A percentile compares a stretch with the other conserved stretches of the same genome.
These are phyloP conservation scores for Rhizopus arrhizus DNA, from an alignment of 371 early-diverging fungal species.

Conservation along the genomic window DNA sequence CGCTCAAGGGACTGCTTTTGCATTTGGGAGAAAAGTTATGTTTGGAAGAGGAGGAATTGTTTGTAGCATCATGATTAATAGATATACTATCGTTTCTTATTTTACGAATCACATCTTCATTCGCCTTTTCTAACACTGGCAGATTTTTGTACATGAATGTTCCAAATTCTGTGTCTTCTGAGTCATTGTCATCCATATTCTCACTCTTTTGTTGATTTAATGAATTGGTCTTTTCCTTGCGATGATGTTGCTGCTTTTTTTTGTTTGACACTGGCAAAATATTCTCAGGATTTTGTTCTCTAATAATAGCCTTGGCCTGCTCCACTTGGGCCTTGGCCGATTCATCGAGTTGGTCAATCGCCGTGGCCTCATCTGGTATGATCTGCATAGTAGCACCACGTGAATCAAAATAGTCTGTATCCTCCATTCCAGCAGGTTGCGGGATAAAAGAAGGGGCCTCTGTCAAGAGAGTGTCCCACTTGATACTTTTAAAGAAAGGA, in stretches of 20 bases:
- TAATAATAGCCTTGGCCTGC: conserved; percentile 44
- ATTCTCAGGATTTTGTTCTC: conserved; percentile 46
- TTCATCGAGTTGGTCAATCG: conserved; percentile 6
- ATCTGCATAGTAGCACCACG: conserved; percentile 75
- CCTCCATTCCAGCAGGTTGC: conserved; percentile 73
- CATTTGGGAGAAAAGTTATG: conserved; percentile 4
- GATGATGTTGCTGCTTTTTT: neutral
- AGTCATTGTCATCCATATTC: conserved; percentile 9
- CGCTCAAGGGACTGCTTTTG: neutral
- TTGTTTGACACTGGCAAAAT: conserved; percentile 8
- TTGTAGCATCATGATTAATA: conserved; percentile 11
- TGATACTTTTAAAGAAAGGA: conserved; percentile 64
- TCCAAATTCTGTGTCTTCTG: conserved; percentile 79
- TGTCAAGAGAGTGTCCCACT: conserved; percentile 71
- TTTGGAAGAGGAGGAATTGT: neutral
- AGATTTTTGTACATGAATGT: conserved; percentile 92
- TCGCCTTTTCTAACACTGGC: conserved; percentile 85
- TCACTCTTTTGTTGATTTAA: neutral
- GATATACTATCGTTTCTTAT: conserved; percentile 56
- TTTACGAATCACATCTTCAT: conserved; percentile 77
- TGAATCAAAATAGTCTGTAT: conserved; percentile 93
- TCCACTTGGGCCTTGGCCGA: conserved; percentile 44
- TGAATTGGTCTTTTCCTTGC: neutral
- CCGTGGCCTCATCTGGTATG: conserved; percentile 31
- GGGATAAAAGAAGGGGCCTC: conserved; percentile 87